Base-by-base conservation (phyloP, 495 filamentous ascomycete species). In the Talaromyces nanjingensis region DNA sequence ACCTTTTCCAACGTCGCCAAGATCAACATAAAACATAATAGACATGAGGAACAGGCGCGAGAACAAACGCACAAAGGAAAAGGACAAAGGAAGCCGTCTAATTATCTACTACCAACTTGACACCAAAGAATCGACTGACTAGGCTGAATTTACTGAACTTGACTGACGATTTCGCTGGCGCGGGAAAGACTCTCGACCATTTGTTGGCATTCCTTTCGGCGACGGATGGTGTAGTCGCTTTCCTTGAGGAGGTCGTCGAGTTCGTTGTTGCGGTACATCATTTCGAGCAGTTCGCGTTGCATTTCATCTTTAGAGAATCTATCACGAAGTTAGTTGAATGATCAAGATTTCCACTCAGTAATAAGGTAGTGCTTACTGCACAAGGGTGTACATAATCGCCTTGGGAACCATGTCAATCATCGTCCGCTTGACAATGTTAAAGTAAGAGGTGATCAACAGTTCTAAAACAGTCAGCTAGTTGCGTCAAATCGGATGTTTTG, bases 341-440 rank as follows among this genome's bases (percentile, higher is more conserved):
- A 16, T 27, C 11, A 49, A 37, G 16, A 18, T 9, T 39, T 11
- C 0, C 3, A 22, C 2, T 3, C 12, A 27, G 52, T 16, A 4
- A 33, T 18, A 14, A 34, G 49, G 5, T 55, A 27, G 53, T 29
- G 86, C 91, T 66, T 87, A 97, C 91, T 90, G 86, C 27, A 99
- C 96, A 47, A 99, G 86, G 63, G 87, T 96, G 59, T 97, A 84
- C 96, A 99, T 99, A 76, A 99, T 94, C 20, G 96, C 94, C 80
- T 99, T 99, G 45, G 96, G 96, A 4, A 99, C 96, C 96, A 98
- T 99, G 70, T 99, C 96, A 65, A 98, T 97, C 93, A 99, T 94
- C 58, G 96, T 99, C 64, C 93, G 84, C 80, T 91, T 90, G 58
- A 96, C 93, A 73, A 99, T 98, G 78, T 94, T 96, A 79, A 88